These are phyloP conservation scores for Cryptococcus jaspeensis DNA, from an alignment of 1,284 basidiomycete genomes.

Conservation along the genomic window DNA sequence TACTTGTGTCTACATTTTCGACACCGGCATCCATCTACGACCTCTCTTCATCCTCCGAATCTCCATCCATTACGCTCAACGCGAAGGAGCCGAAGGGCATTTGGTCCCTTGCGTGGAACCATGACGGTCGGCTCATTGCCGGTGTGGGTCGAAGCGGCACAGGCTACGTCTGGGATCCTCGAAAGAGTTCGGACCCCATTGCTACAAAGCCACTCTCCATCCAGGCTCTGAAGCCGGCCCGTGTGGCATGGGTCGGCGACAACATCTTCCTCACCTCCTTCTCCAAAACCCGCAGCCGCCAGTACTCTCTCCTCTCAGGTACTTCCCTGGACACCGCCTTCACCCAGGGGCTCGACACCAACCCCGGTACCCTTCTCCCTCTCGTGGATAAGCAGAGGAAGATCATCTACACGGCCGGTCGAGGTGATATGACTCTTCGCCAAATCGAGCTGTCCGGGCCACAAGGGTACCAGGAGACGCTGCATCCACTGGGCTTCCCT, in stretches of 20 bases:
- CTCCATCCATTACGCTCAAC: constrained; percentile 23
- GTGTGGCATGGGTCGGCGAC: constrained; percentile 35
- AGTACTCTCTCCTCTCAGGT: constrained; percentile 39
- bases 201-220: constrained; percentile 24
- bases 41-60: constrained; percentile 15
- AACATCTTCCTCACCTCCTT: constrained; percentile 52
- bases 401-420: constrained; percentile 50
- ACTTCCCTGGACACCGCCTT: constrained; percentile 31
- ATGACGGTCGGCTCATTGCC: constrained; percentile 43
- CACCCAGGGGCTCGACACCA: constrained; percentile 48
- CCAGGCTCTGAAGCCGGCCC: constrained; percentile 47
- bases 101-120: constrained; percentile 48
- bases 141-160: constrained; percentile 46
- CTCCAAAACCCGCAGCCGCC: constrained; percentile 37
- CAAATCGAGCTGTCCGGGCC: constrained; percentile 50
- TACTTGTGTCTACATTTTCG: constrained; percentile 32
- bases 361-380: constrained; percentile 46
- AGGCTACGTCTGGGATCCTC: constrained; percentile 45
- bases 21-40: constrained; percentile 44
- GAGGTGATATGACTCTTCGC: constrained; percentile 52
- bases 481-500: constrained; percentile 37
- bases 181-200: constrained; percentile 23
- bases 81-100: constrained; percentile 34
- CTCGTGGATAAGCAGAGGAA: constrained; percentile 48
- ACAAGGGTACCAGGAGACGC: constrained; percentile 42